Percentiles rank a stretch among this genome's conserved stretches.
phyloP scores from a whole-genome alignment of 495 filamentous ascomycete genomes.

The Schizothecium vesticola region DNA sequence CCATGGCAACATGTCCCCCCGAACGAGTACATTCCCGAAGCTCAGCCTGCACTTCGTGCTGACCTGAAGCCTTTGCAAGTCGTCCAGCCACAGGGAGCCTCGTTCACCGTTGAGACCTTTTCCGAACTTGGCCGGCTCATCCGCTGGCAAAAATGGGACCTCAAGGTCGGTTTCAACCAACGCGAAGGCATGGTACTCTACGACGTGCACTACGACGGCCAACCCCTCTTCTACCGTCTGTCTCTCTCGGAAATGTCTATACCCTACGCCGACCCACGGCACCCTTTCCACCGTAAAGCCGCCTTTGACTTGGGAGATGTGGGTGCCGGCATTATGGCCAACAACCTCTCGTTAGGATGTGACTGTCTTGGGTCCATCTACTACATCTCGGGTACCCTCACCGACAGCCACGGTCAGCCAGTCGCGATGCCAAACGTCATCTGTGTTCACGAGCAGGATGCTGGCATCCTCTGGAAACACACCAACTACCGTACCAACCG shows the following conservation, averaged over 20 bases:
- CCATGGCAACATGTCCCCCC: slow-evolving; percentile 33
- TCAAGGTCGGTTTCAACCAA: slow-evolving; percentile 68
- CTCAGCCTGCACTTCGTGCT: slow-evolving; percentile 49
- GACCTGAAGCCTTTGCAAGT: slow-evolving; percentile 74
- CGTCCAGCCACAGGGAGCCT: slow-evolving; percentile 70
- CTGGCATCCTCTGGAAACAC: slow-evolving; percentile 75
- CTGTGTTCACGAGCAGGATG: slow-evolving; percentile 72
- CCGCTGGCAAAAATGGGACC: slow-evolving; percentile 68
- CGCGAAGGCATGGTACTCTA: slow-evolving; percentile 66
- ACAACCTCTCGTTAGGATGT: slow-evolving; percentile 65
- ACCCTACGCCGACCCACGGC: slow-evolving; percentile 67
- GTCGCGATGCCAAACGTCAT: slow-evolving; percentile 64
- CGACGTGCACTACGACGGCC: slow-evolving; percentile 63
- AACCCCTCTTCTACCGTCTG: slow-evolving; percentile 62
- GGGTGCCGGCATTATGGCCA: slow-evolving; percentile 68
- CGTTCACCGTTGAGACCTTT: slow-evolving; percentile 53
- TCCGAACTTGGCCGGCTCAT: slow-evolving; percentile 37
- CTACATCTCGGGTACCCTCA: slow-evolving; percentile 58
- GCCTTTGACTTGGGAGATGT: slow-evolving; percentile 77
- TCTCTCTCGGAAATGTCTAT: slow-evolving; percentile 73
- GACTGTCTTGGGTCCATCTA: slow-evolving; percentile 72
- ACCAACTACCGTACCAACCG: slow-evolving; percentile 72
- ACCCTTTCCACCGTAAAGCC: slow-evolving; percentile 69
- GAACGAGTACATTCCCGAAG: slow-evolving; percentile 66
- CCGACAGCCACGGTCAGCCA: slow-evolving; percentile 52